phyloP scores from a whole-genome alignment of 139 green algal genomes.

The Astrephomene gubernaculifera region DNA sequence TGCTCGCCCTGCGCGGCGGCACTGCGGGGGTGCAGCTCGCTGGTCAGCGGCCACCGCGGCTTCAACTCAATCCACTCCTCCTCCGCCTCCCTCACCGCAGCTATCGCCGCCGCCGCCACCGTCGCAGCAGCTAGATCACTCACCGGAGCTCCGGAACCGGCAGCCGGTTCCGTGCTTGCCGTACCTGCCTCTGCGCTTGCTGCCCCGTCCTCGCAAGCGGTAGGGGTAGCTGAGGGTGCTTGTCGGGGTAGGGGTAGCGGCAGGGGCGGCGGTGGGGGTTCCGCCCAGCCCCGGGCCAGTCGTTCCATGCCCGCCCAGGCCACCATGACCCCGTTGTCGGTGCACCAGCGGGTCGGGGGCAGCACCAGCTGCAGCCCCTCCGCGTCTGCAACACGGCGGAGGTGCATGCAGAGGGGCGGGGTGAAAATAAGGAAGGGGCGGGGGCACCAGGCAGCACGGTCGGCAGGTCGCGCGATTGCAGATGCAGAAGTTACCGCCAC shows the following conservation, averaged over 20 bases:
- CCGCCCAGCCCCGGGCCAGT: constrained; percentile 31
- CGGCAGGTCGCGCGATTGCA: too few relatives aligned
- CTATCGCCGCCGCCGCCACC: background rate
- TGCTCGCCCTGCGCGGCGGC: background rate
- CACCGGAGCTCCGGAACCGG: too few relatives aligned
- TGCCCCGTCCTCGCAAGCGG: background rate
- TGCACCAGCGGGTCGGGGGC: constrained; percentile 90
- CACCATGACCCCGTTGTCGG: constrained; percentile 99
- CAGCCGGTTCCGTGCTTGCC: background rate
- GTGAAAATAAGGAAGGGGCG: too few relatives aligned
- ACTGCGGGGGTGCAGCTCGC: constrained; percentile 44
- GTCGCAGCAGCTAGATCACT: too few relatives aligned
- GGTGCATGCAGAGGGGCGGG: background rate
- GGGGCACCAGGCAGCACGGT: too few relatives aligned
- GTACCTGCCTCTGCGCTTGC: background rate
- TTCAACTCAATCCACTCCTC: constrained; percentile 85
- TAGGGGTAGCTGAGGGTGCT: too few relatives aligned
- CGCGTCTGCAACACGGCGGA: background rate
- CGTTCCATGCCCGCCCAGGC: constrained; percentile 95
- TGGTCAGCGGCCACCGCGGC: constrained; percentile 90
- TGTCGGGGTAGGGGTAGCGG: too few relatives aligned
- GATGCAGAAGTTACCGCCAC: too few relatives aligned
- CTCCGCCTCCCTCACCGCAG: background rate
- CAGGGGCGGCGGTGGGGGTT: constrained; percentile 22
- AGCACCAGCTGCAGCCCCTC: constrained; percentile 59